Conservation (phyloP, 2,329 filamentous ascomycete genomes). For the Ceratocystis cacaofunesta region DNA sequence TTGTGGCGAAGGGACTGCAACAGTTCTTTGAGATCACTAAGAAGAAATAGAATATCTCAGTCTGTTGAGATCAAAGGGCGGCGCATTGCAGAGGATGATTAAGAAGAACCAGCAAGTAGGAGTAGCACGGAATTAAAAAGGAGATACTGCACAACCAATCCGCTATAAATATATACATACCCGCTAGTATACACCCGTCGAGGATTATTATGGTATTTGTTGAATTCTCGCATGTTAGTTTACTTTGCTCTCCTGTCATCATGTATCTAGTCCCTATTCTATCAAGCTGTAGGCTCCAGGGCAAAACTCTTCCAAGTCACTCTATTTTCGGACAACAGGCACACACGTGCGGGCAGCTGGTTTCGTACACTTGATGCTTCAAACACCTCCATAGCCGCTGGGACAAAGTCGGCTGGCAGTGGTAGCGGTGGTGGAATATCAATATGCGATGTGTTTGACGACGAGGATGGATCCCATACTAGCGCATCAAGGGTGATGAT, state of each 20-base stretch:
- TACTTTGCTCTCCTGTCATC: not conserved
- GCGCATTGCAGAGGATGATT: not conserved
- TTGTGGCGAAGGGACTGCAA: conserved; percentile 62
- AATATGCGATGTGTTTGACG: not conserved
- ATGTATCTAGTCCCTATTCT: not conserved
- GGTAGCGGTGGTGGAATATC: conserved; percentile 13
- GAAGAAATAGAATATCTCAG: conserved; percentile 25
- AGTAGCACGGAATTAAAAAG: not conserved
- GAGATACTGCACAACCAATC: not conserved
- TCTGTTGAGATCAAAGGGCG: not conserved
- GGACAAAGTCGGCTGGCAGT: conserved; percentile 24
- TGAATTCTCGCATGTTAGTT: not conserved
- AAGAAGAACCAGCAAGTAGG: too few species aligned
- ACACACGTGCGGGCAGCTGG: conserved; percentile 35
- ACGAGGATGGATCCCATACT: conserved; percentile 3
- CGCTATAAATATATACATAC: not conserved
- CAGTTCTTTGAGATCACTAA: conserved; percentile 66
- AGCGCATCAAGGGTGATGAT: conserved; percentile 11
- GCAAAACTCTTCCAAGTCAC: conserved; percentile 34
- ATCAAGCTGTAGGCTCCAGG: conserved; percentile 20
- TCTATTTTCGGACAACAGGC: conserved; percentile 35
- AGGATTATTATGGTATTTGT: not conserved
- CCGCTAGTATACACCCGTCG: not conserved
- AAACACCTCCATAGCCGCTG: conserved; percentile 38
- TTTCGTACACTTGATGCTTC: conserved; percentile 31